phyloP scores from a whole-genome alignment of 805 yeast species.

The Ogataea chonburiensis region DNA sequence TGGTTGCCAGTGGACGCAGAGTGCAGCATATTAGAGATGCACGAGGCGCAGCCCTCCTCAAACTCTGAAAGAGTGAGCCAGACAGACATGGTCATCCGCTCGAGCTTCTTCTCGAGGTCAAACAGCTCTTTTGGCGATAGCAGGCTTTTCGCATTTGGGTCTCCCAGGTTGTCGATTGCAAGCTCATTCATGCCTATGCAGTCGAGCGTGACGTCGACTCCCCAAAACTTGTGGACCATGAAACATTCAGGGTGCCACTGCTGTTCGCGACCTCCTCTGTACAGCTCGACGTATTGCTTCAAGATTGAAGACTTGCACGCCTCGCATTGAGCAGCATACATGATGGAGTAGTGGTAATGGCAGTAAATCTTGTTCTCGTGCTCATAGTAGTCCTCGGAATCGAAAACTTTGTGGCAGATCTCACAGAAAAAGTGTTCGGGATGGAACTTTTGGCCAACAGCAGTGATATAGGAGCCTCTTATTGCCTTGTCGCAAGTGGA shows the following conservation, averaged over 20 bases:
- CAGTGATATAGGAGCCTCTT: slow-evolving; percentile 91
- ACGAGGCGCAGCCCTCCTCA: slow-evolving; percentile 87
- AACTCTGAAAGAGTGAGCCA: slow-evolving; percentile 87
- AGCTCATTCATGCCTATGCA: slow-evolving; percentile 46
- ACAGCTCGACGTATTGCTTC: slow-evolving; percentile 91
- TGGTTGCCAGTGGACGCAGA: slow-evolving; percentile 75
- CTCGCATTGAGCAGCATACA: slow-evolving; percentile 85
- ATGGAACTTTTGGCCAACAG: slow-evolving; percentile 87
- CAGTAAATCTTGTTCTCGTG: slow-evolving; percentile 81
- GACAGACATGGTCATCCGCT: slow-evolving; percentile 53
- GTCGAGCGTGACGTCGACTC: slow-evolving; percentile 69
- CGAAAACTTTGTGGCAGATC: slow-evolving; percentile 81
- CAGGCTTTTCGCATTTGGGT: slow-evolving; percentile 6
- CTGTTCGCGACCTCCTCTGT: slow-evolving; percentile 85
- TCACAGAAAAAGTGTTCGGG: slow-evolving; percentile 94
- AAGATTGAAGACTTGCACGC: slow-evolving; percentile 91
- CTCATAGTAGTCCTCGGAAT: slow-evolving; percentile 90
- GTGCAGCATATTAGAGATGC: slow-evolving; percentile 89
- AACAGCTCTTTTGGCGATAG: slow-evolving; percentile 50
- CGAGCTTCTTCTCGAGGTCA: slow-evolving; percentile 62
- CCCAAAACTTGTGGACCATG: slow-evolving; percentile 97
- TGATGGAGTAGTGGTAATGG: slow-evolving; percentile 86
- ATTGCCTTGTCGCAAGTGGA: slow-evolving; percentile 80
- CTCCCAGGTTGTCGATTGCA: slow-evolving; percentile 10
- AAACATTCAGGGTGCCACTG: slow-evolving; percentile 99